phyloP scores from a whole-genome alignment of 2,329 filamentous ascomycete species.

The Teratosphaeria epicoccoides region DNA sequence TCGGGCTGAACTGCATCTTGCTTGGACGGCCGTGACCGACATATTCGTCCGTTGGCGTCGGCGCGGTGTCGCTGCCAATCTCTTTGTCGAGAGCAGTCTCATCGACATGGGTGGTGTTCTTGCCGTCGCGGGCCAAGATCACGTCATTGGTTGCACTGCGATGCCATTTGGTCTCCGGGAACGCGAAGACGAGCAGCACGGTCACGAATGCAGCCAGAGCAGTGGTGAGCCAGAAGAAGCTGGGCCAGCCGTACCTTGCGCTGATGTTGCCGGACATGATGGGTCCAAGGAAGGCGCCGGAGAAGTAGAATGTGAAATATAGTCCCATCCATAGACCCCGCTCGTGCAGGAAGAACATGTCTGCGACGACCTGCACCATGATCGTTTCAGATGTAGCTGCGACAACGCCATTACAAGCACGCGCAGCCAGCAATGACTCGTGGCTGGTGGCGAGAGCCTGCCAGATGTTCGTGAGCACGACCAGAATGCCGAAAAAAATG shows the following conservation, averaged over 20 bases:
- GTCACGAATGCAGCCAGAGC: slow-evolving; percentile 31
- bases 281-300: slow-evolving; percentile 34
- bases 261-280: slow-evolving; percentile 35
- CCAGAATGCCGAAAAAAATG: slow-evolving; percentile 31
- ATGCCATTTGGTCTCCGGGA: slow-evolving; percentile 35
- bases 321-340: slow-evolving; percentile 16
- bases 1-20: slow-evolving; percentile 29
- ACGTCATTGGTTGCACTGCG: slow-evolving; percentile 13
- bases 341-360: slow-evolving; percentile 37
- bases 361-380: slow-evolving; percentile 34
- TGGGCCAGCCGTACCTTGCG: slow-evolving; percentile 33
- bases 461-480: slow-evolving; percentile 35
- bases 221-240: slow-evolving; percentile 38
- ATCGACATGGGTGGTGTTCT: slow-evolving; percentile 15
- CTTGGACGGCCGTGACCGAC: slow-evolving; percentile 29
- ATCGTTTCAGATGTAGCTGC: slow-evolving; percentile 36
- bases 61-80: slow-evolving; percentile 14
- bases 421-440: slow-evolving; percentile 32
- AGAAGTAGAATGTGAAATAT: slow-evolving; percentile 31
- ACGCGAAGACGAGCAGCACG: slow-evolving; percentile 30
- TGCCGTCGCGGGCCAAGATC: slow-evolving; percentile 1
- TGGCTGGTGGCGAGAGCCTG: slow-evolving; percentile 34
- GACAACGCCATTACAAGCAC: slow-evolving; percentile 33
- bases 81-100: slow-evolving; percentile 21
- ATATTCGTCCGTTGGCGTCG: slow-evolving; percentile 8